Conservation (phyloP, 2,329 filamentous ascomycete species). For the Huntiella decipiens region DNA sequence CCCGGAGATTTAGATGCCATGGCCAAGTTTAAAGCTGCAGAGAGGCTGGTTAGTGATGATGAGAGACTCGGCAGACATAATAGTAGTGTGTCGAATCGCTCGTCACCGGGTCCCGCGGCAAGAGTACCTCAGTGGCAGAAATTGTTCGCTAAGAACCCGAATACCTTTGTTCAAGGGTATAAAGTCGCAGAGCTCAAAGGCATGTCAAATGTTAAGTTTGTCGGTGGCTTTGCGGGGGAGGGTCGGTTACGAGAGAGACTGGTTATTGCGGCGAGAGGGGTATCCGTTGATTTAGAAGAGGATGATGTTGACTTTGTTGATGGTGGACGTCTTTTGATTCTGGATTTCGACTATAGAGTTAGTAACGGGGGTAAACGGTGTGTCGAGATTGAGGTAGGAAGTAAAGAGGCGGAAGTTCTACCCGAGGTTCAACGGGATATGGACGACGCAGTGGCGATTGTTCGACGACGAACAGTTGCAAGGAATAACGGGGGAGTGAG, state of each 20-base stretch:
- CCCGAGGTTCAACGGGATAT: slow-evolving; percentile 57
- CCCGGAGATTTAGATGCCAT: slow-evolving; percentile 52
- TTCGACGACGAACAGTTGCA: slow-evolving; percentile 53
- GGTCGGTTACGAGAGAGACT: slow-evolving; percentile 35
- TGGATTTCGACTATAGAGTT: slow-evolving; percentile 52
- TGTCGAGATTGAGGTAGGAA: slow-evolving; percentile 55
- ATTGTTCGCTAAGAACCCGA: slow-evolving; percentile 47
- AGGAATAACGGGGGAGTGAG: slow-evolving; percentile 34
- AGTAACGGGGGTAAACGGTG: slow-evolving; percentile 33
- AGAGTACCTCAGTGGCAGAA: slow-evolving; percentile 49
- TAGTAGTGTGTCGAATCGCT: slow-evolving; percentile 16
- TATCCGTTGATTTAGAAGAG: slow-evolving; percentile 44
- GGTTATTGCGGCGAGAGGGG: slow-evolving; percentile 53
- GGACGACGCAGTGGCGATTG: slow-evolving; percentile 61
- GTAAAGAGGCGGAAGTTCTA: slow-evolving; percentile 46
- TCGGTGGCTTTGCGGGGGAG: slow-evolving; percentile 30
- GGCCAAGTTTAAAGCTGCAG: slow-evolving; percentile 22
- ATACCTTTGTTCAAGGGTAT: slow-evolving; percentile 49
- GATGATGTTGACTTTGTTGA: slow-evolving; percentile 61
- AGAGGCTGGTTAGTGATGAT: slow-evolving; percentile 8
- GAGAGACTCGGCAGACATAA: slow-evolving; percentile 20
- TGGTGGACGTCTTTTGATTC: slow-evolving; percentile 50
- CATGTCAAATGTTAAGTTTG: slow-evolving; percentile 53
- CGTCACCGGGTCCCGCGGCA: slow-evolving; percentile 13
- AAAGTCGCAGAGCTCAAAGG: slow-evolving; percentile 46